A percentile compares a stretch with the other conserved stretches of the same genome.
These are phyloP conservation scores for Hymenotorrendiella dingleyae DNA, from an alignment of 2,329 filamentous ascomycete genomes.

Conservation along the genomic window DNA sequence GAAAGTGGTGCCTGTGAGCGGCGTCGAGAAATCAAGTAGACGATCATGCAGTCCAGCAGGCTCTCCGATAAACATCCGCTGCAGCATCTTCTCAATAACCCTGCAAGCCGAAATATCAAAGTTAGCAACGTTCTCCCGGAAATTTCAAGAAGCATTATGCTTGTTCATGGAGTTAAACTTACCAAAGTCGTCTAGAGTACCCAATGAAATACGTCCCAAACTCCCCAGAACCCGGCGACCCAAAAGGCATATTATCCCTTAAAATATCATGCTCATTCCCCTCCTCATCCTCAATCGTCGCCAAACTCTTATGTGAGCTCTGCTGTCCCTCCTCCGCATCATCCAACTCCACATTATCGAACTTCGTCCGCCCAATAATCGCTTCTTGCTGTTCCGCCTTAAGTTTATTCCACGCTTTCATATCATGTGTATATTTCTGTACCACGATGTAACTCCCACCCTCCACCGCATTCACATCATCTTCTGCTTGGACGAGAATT, in stretches of 20 bases:
- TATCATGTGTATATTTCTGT: slow-evolving; percentile 52
- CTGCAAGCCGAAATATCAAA: no score
- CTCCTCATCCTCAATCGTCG: slow-evolving; percentile 45
- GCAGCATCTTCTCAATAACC: slow-evolving; percentile 53
- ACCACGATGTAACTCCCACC: slow-evolving; percentile 54
- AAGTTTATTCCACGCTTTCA: slow-evolving; percentile 41
- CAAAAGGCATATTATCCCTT: slow-evolving; percentile 57
- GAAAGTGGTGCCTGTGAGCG: slow-evolving; percentile 47
- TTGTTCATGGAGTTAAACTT: no score
- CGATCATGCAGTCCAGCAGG: slow-evolving; percentile 50
- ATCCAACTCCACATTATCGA: slow-evolving; percentile 51
- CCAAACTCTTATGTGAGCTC: slow-evolving; percentile 48
- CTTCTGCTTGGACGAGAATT: slow-evolving; percentile 40
- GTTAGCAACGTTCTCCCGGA: no score
- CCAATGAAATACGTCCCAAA: slow-evolving; percentile 56
- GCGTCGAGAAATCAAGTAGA: slow-evolving; percentile 47
- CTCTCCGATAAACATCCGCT: slow-evolving; percentile 50
- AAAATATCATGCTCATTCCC: slow-evolving; percentile 48
- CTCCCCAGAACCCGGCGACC: slow-evolving; percentile 42
- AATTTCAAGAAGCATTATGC: no score
- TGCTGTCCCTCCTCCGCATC: slow-evolving; percentile 42
- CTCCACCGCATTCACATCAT: slow-evolving; percentile 25
- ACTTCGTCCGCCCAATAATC: slow-evolving; percentile 51
- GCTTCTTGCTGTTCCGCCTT: slow-evolving; percentile 46
- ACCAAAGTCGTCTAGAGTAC: slow-evolving; percentile 46